Conservation (phyloP, 768 basidiomycete genomes). For the Dendrothele bispora region DNA sequence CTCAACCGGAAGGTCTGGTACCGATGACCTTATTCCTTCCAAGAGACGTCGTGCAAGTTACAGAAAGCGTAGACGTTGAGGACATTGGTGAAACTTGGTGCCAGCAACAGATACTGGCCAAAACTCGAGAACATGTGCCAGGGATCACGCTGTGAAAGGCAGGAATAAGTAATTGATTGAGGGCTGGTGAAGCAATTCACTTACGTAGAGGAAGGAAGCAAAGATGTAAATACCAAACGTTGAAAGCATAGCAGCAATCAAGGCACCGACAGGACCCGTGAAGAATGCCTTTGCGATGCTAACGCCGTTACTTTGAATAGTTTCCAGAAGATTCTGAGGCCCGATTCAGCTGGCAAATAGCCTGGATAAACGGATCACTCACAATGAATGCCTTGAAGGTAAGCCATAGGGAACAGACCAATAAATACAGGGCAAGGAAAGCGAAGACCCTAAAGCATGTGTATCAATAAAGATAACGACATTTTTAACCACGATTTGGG, state of each 20-base stretch:
- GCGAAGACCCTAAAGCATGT: constrained; percentile 94
- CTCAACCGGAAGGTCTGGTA: constrained; percentile 98
- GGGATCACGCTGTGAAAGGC: constrained; percentile 71
- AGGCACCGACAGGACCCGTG: constrained; percentile 70
- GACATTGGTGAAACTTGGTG: constrained; percentile 92
- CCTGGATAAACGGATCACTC: too few relatives aligned
- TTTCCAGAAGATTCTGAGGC: constrained; percentile 58
- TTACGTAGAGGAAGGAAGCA: constrained; percentile 83
- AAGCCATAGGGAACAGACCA: constrained; percentile 84
- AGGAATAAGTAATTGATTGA: too few relatives aligned
- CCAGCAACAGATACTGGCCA: constrained; percentile 85
- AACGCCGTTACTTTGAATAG: constrained; percentile 46
- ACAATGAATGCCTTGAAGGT: constrained; percentile 80
- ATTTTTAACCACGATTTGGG: too few relatives aligned
- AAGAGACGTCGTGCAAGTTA: constrained; percentile 92
- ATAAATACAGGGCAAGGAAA: constrained; percentile 76
- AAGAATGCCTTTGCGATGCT: constrained; percentile 69
- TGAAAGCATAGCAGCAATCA: constrained; percentile 85
- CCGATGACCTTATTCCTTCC: too few relatives aligned
- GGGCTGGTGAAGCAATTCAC: constrained; percentile 35
- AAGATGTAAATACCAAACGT: constrained; percentile 89
- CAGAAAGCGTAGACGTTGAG: constrained; percentile 97
- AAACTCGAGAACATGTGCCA: constrained; percentile 98
- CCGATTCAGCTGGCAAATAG: too few relatives aligned
- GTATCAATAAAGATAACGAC: too few relatives aligned